These are phyloP conservation scores for Aspergillus ostianus DNA, from an alignment of 495 filamentous ascomycete genomes.

Conservation along the genomic window DNA sequence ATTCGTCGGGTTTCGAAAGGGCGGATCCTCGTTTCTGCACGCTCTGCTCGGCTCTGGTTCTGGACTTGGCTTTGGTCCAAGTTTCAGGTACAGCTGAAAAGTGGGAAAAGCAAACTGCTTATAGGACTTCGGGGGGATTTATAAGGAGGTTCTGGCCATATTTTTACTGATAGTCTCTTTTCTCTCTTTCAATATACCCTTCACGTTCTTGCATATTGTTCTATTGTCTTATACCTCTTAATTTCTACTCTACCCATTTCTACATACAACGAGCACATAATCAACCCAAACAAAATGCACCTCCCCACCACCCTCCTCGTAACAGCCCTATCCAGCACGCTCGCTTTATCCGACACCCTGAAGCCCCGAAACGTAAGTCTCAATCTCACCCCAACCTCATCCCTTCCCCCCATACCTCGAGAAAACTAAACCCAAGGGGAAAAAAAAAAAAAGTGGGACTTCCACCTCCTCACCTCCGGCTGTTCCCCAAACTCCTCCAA, in stretches of 20 bases:
- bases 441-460: conserved; percentile 31
- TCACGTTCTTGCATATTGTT: too few species aligned
- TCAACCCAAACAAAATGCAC: neutral
- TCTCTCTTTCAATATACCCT: too few species aligned
- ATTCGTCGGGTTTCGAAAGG: neutral
- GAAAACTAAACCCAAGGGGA: neutral
- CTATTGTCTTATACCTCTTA: too few species aligned
- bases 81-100: too few species aligned
- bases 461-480: conserved; percentile 27
- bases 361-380: conserved; percentile 24
- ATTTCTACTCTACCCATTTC: too few species aligned
- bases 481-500: conserved; percentile 27
- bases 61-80: too few species aligned
- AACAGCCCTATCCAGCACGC: conserved; percentile 6
- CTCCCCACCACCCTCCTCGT: conserved; percentile 4
- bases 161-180: too few species aligned
- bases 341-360: conserved; percentile 10
- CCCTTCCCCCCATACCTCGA: neutral
- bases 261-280: neutral
- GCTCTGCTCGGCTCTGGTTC: too few species aligned
- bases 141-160: too few species aligned
- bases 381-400: too few species aligned
- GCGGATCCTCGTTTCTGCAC: neutral
- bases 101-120: too few species aligned
- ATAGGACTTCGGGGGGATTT: too few species aligned